These are phyloP conservation scores for Mycosphaerella sp. DNA, from an alignment of 2,329 filamentous ascomycete species.

Conservation along the genomic window DNA sequence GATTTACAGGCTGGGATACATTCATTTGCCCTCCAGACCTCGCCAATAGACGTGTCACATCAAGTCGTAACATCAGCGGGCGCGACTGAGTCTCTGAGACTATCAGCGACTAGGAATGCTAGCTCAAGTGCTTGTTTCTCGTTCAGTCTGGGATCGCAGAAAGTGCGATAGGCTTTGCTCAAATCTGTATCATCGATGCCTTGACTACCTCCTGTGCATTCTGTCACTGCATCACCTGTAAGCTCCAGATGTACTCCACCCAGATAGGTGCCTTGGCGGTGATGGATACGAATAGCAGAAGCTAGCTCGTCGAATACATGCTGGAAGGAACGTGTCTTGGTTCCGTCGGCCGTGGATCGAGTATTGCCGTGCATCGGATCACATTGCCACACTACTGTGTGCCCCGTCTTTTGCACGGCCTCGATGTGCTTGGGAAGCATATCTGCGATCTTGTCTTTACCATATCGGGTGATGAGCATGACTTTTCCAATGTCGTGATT, in stretches of 20 bases:
- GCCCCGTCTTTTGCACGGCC: conserved; percentile 73
- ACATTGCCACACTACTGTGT: conserved; percentile 88
- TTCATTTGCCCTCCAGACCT: background rate
- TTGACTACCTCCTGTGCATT: conserved; percentile 87
- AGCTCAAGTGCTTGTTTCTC: conserved; percentile 97
- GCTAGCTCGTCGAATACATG: conserved; percentile 85
- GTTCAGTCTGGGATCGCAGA: conserved; percentile 90
- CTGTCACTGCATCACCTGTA: conserved; percentile 92
- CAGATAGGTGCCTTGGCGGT: conserved; percentile 74
- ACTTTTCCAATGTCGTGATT: conserved; percentile 79
- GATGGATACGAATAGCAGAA: conserved; percentile 77
- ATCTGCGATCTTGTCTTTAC: conserved; percentile 65
- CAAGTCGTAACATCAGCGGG: background rate
- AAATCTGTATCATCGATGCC: conserved; percentile 82
- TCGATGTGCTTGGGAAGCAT: conserved; percentile 81
- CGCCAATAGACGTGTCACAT: no score
- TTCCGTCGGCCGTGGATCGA: conserved; percentile 60
- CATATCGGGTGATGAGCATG: conserved; percentile 93
- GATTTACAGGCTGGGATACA: background rate
- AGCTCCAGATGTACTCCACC: conserved; percentile 93
- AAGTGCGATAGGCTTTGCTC: conserved; percentile 86
- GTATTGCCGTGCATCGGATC: conserved; percentile 95
- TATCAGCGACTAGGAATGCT: conserved; percentile 82
- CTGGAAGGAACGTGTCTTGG: conserved; percentile 89
- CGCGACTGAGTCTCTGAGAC: conserved; percentile 15